Conservation (phyloP, 2,329 filamentous ascomycete genomes). For the Exutisphaerella laricina region DNA sequence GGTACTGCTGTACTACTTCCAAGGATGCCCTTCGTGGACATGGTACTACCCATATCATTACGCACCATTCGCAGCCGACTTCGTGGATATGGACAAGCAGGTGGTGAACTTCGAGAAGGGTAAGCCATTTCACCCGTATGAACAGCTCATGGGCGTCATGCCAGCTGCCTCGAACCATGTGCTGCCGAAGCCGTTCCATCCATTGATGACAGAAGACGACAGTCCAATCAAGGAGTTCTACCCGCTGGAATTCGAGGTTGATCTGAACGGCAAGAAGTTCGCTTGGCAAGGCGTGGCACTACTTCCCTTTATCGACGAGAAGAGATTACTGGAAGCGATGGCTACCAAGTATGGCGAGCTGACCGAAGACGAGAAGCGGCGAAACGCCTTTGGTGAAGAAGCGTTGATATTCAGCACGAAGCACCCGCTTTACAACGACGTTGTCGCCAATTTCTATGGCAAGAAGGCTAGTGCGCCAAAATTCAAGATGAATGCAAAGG, state of each 20-base stretch:
- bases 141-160: constrained; percentile 97
- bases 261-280: constrained; percentile 97
- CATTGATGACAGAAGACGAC: constrained; percentile 79
- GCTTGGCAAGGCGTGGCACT: constrained; percentile 95
- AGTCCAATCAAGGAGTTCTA: constrained; percentile 98
- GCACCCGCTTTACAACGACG: constrained; percentile 79
- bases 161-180: constrained; percentile 90
- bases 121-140: constrained; percentile 81
- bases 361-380: constrained; percentile 66
- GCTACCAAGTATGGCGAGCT: constrained; percentile 74
- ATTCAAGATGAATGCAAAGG: constrained; percentile 66
- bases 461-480: constrained; percentile 68
- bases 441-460: constrained; percentile 81
- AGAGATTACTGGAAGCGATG: constrained; percentile 75
- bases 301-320: constrained; percentile 93
- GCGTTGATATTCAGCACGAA: constrained; percentile 78
- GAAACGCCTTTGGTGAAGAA: constrained; percentile 76
- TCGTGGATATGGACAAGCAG: constrained; percentile 74
- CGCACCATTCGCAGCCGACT: constrained; percentile 93
- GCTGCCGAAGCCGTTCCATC: constrained; percentile 80
- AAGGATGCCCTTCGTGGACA: constrained; percentile 96
- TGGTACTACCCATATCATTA: constrained; percentile 99
- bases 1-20: constrained; percentile 96
- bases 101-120: constrained; percentile 78
- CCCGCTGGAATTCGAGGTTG: constrained; percentile 85